Evolutionary conservation across 352 stramenopile genomes (phyloP), one percentile per base, ranked within the genome.

Genomic region (Globisporangium spiculum): DNA sequence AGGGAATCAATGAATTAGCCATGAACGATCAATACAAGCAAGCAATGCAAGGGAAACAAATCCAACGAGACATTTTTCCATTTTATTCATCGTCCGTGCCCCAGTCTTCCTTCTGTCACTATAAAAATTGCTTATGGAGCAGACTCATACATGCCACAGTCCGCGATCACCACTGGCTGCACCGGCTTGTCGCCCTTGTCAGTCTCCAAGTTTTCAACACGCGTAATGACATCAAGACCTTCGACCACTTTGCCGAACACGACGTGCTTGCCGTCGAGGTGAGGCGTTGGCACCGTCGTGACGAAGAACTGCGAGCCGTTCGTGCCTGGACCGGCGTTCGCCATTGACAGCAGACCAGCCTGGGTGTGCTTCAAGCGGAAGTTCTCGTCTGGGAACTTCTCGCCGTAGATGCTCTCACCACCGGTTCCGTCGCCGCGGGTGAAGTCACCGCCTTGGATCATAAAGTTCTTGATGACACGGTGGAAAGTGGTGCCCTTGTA

Each of bases 221-320:
- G 86, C 79, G 96, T 92, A 24, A 99, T 84, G 61, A 98, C 70
- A 68, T 98, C 91, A 70, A 96, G 89, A 53, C 94, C 92, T 44
- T 97, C 89, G 26, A 97, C 79, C 10, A 98, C 93, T 68, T 91
- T 88, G 48, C 97, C 97, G 79, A 99, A 99, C 6, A 99, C 98
- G 44, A 99, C 95, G 88, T 99, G 98, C 82, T 98, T 99, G 72
- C 92, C 94, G 74, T 99, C 97, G 60, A 99, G 84, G 78, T 98
- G 98, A 36, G 95, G 90, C 67, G 96, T 99, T 59, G 96, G 77
- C 69, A 93, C 86, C 27, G 91, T 93, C 76, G 90, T 97, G 75
- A 99, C 92, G 80, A 99, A 99, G 80, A 99, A 99, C 90, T 99
- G 97, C 64, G 92, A 98, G 57, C 96, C 94, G 77, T 99, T 99